These are phyloP conservation scores for Jamesozyma jinghongensis DNA, from an alignment of 805 yeast species.

Conservation along the genomic window DNA sequence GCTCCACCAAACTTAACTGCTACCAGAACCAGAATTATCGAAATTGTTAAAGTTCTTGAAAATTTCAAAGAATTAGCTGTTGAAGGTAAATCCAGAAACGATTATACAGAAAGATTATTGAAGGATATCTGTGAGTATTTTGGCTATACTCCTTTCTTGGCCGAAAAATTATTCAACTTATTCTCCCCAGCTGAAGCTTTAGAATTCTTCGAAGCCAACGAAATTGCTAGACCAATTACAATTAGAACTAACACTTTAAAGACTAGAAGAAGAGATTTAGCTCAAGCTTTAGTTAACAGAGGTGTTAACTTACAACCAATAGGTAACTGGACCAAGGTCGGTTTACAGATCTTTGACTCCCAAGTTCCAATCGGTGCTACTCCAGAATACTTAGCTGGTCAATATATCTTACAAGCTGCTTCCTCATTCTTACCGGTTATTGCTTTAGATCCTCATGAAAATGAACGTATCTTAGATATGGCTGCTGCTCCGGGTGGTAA, in stretches of 20 bases:
- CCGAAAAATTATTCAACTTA: conserved; percentile 85
- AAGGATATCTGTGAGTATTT: conserved; percentile 87
- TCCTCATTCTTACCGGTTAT: conserved; percentile 95
- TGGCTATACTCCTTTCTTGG: conserved; percentile 85
- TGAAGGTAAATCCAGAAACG: conserved; percentile 78
- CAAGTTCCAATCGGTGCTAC: conserved; percentile 99
- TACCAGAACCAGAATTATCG: conserved; percentile 89
- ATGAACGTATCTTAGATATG: conserved; percentile 94
- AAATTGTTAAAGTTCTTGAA: conserved; percentile 87
- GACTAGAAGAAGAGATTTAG: conserved; percentile 91
- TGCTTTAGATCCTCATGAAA: conserved; percentile 96
- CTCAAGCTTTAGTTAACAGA: conserved; percentile 87
- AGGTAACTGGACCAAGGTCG: conserved; percentile 97
- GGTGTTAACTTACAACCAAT: conserved; percentile 97
- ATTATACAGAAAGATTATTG: conserved; percentile 67
- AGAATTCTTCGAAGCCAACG: conserved; percentile 98
- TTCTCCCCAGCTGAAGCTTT: conserved; percentile 94
- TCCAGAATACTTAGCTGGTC: conserved; percentile 97
- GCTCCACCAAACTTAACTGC: conserved; percentile 69
- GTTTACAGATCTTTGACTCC: conserved; percentile 92
- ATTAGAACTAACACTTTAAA: conserved; percentile 95
- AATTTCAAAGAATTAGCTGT: conserved; percentile 76
- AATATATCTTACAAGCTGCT: conserved; percentile 96
- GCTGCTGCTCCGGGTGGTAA: conserved; percentile 99
- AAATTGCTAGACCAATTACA: conserved; percentile 91